phyloP scores from a whole-genome alignment of 108 stramenopile species.

The Pseudonitzschia multiseries region DNA sequence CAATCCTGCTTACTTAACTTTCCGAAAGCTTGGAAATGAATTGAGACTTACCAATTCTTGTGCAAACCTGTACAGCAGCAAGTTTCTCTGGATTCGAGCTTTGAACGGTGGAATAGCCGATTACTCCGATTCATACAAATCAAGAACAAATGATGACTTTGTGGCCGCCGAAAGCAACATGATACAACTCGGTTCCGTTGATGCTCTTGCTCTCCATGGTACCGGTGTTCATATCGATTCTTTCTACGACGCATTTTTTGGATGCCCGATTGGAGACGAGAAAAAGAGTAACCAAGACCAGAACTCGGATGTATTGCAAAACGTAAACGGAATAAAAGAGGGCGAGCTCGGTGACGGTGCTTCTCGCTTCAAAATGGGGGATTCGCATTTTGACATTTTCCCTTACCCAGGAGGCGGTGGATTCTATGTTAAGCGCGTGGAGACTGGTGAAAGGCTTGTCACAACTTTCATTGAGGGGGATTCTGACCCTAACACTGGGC shows the following conservation, averaged over 20 bases:
- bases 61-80: conserved; percentile 62
- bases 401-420: conserved; percentile 58
- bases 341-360: conserved; percentile 6
- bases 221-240: conserved; percentile 47
- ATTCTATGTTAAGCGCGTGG: conserved; percentile 59
- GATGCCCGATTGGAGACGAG: conserved; percentile 19
- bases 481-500: neutral
- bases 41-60: conserved; percentile 50
- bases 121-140: conserved; percentile 51
- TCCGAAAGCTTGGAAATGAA: conserved; percentile 39
- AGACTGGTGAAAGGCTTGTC: conserved; percentile 41
- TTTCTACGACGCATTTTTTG: conserved; percentile 2
- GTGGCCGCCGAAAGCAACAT: neutral
- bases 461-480: conserved; percentile 46
- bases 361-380: conserved; percentile 54
- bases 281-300: conserved; percentile 7
- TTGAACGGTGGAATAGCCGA: conserved; percentile 72
- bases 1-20: conserved; percentile 39
- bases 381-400: conserved; percentile 53
- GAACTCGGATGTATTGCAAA: conserved; percentile 16
- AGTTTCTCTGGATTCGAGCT: conserved; percentile 63
- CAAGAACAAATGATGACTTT: conserved; percentile 25
- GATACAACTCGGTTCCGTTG: conserved; percentile 42
- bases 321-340: conserved; percentile 8
- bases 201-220: conserved; percentile 50